phyloP scores from a whole-genome alignment of 163 green algal genomes.

The Chlamydomonas reinhardtii region DNA sequence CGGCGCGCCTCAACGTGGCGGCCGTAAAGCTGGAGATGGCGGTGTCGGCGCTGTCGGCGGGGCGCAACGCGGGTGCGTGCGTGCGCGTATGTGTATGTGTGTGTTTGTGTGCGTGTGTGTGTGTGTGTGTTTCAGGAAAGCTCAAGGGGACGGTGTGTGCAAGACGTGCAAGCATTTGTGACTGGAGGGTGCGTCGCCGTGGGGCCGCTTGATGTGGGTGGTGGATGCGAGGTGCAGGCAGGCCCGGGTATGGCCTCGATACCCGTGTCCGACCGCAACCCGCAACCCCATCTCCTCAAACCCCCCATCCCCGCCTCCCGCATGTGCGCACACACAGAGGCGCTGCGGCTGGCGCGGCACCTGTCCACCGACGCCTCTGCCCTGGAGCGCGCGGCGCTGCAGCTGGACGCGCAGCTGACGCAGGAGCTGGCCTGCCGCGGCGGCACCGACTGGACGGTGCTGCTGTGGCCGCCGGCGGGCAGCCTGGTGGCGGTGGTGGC shows the following conservation, averaged over 20 bases:
- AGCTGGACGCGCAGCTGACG: conserved; percentile 1
- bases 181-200: no score
- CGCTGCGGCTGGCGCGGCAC: conserved; percentile 20
- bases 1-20: conserved; percentile 19
- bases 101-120: not conserved
- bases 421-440: conserved; percentile 5
- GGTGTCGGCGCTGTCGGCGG: not conserved
- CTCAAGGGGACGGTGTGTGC: no score
- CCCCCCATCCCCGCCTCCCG: not conserved
- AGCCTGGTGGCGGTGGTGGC: not conserved
- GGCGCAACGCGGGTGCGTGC: conserved; percentile 23
- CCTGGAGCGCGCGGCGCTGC: conserved; percentile 5
- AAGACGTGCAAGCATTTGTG: no score
- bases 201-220: no score
- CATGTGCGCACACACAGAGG: not conserved
- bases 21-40: conserved; percentile 32
- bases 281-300: no score
- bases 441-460: not conserved
- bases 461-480: conserved; percentile 38
- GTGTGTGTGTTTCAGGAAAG: no score
- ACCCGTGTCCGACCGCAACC: no score
- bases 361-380: conserved; percentile 14
- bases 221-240: no score
- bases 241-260: no score
- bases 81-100: not conserved